Base-by-base conservation (phyloP, 2,329 filamentous ascomycete species). In the Xylariaceae sp. region DNA sequence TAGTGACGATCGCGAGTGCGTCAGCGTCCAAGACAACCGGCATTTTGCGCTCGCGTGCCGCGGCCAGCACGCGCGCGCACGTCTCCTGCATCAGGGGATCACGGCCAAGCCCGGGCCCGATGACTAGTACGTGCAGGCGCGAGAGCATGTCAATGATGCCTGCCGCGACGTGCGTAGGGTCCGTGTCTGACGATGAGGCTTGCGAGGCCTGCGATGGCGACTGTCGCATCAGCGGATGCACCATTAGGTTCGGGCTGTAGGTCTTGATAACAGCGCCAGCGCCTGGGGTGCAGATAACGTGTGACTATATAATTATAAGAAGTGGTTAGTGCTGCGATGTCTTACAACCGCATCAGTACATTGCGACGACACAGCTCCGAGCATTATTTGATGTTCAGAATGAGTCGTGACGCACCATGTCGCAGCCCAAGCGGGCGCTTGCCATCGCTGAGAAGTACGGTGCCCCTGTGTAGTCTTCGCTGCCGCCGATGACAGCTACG, bases 371-470 rank as follows among this genome's bases (percentile, higher is more conserved):
- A n/a, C 40, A 9, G 18, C 11, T 29, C 29, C 21, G 5, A 18
- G 15, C 20, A 20, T 20, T n/a, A 33, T 40, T 4, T 21, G 26
- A 11, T 21, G 24, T 8, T 10, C n/a, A 21, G 20, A 7, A 43
- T 11, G 27, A 11, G 4, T 24, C 1, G 9, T 6, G 3, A 61
- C 75, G 50, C 79, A 93, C 91, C 90, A 96, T 90, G 68, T 96
- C 92, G 67, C 88, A 91, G 4, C 93, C 94, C 53, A 97, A 76
- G 67, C 89, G 85, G 40, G 94, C 94, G 61, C 91, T 96, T 10
- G 94, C 94, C 86, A 97, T 97, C 60, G 93, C 92, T 16, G 93
- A 97, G 75, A 99, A 99, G 76, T 96, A 99, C 10, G 94, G 94
- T 53, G 94, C 94, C 30, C 94, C 94, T 1, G 94, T 97, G 72